Base-by-base conservation (phyloP, 768 basidiomycete species). In the Mycena capillaripes region DNA sequence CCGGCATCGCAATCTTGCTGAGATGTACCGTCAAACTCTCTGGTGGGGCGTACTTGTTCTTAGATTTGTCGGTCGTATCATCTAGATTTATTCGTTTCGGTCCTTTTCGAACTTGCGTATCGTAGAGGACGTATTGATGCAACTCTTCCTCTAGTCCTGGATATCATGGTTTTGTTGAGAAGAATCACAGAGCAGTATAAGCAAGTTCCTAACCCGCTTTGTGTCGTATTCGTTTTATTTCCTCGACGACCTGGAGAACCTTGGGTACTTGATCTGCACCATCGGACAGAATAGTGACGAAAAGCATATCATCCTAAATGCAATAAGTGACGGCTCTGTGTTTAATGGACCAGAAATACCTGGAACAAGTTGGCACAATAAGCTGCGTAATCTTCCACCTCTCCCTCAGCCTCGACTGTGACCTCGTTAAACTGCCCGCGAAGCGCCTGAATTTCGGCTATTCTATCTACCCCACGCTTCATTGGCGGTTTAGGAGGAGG, bases 1-100 rank as follows among this genome's bases (percentile, higher is more conserved):
- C 95, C 0, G 94, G 95, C 90, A 96, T 95, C 17, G 91, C 85
- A 57, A 96, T 95, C 85, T 96, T 96, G 85, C 94, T 94, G 21
- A 96, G 81, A 79, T 96, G 94, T 2, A 96, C 86, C 0, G 86
- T 87, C 0, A 96, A 85, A 71, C 87, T 90, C 38, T 85, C 86
- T 0, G 94, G 95, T 1, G 95, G 94, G 3, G 84, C 81, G 78
- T 96, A 95, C 71, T 86, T 83, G 55, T 73, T 76, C 67, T 82
- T 80, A 52, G 78, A 78, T 67, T 85, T 85, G 70, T 85, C 84
- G 40, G 56, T n/a, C 14, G 70, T 73, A 78, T 91, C 91, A 76
- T 95, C 88, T 29, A 94, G 83, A 58, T 93, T 92, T 75, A 95
- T 95, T 23, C 91, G 84, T 52, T 83, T 86, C 2, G 92, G 91